Conservation (phyloP, 2,329 filamentous ascomycete genomes). For the Fusarium abutilonis region DNA sequence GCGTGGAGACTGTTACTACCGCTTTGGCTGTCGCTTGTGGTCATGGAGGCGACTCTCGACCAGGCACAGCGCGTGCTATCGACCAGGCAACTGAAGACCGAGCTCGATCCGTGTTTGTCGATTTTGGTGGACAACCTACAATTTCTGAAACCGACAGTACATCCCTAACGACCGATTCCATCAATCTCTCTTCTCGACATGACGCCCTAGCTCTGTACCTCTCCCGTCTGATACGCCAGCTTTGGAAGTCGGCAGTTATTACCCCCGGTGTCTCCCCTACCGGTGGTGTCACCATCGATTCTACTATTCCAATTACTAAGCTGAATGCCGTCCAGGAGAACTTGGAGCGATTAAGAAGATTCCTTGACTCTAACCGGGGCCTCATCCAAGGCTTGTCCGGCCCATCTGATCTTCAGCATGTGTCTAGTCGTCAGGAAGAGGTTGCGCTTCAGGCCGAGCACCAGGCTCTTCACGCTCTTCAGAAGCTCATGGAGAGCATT, state of each 20-base stretch:
- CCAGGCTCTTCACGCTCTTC: slow-evolving; percentile 85
- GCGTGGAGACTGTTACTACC: slow-evolving; percentile 87
- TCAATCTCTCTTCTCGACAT: slow-evolving; percentile 87
- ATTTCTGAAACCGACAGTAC: slow-evolving; percentile 81
- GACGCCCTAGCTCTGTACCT: slow-evolving; percentile 90
- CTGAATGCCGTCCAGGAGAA: slow-evolving; percentile 81
- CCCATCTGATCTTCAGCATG: slow-evolving; percentile 82
- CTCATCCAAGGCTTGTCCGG: slow-evolving; percentile 96
- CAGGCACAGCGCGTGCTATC: slow-evolving; percentile 78
- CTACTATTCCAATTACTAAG: slow-evolving; percentile 74
- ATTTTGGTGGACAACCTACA: slow-evolving; percentile 87
- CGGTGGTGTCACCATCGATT: slow-evolving; percentile 70
- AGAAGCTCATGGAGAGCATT: slow-evolving; percentile 87
- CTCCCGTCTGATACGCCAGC: slow-evolving; percentile 82
- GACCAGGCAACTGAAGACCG: slow-evolving; percentile 88
- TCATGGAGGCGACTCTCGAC: slow-evolving; percentile 79
- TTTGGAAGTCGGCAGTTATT: slow-evolving; percentile 87
- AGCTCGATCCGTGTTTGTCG: slow-evolving; percentile 88
- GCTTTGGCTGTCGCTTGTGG: slow-evolving; percentile 95
- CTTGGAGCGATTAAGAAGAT: slow-evolving; percentile 79
- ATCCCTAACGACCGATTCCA: slow-evolving; percentile 78
- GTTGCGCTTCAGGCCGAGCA: slow-evolving; percentile 93
- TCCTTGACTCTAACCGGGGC: slow-evolving; percentile 85
- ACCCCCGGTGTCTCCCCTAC: slow-evolving; percentile 60
- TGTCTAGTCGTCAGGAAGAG: slow-evolving; percentile 86